Base-by-base conservation (phyloP, 139 green algal genomes). In the Trebouxia sp. region DNA sequence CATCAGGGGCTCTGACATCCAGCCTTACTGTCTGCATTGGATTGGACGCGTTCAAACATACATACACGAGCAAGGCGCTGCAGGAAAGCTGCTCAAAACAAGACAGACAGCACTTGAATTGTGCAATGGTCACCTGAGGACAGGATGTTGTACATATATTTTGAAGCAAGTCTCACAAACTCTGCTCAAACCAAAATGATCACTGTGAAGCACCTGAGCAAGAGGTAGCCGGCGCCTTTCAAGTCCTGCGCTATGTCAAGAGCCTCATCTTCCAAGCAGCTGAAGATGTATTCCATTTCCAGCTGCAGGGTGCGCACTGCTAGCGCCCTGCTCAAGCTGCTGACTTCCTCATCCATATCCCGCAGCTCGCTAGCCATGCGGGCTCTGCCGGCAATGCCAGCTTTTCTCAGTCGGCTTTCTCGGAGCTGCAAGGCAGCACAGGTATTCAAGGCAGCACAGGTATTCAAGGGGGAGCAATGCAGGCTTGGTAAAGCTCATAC, bases 261-360 rank as follows among this genome's bases (percentile, higher is more conserved):
- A 0, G 93, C 90, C 86, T 99, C 96, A 1, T 95, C 90, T 87
- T 99, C 96, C 55, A 99, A 78, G 17, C 75, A 83, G 5, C 74
- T 67, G 48, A 93, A 96, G 22, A 98, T 89, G 30, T 92, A 92
- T 83, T 97, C 94, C 94, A 98, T 94, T 86, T 98, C 92, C 43
- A 98, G 86, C 85, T 97, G 90, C 75, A 98, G 86, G 24, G 91
- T 97, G 55, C 90, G 85, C 28, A 98, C 88, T 14, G 87, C 91
- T 53, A 94, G 80, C 53, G 83, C 51, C 6, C 83, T 72, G 55
- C 80, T 90, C 30, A 94, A 51, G 7, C 30, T 66, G 24, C 48
- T 65, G 32, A 98, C 92, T 30, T 93, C 88, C 24, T 89, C 85
- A 79, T 97, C 93, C 88, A 96, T 88, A n/a, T 83, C 79, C 35